Percentiles rank a stretch among this genome's conserved stretches.
Evolutionary conservation across 2,329 filamentous ascomycete species (phyloP).

Genomic region (Pleochaeta shiraiana): DNA sequence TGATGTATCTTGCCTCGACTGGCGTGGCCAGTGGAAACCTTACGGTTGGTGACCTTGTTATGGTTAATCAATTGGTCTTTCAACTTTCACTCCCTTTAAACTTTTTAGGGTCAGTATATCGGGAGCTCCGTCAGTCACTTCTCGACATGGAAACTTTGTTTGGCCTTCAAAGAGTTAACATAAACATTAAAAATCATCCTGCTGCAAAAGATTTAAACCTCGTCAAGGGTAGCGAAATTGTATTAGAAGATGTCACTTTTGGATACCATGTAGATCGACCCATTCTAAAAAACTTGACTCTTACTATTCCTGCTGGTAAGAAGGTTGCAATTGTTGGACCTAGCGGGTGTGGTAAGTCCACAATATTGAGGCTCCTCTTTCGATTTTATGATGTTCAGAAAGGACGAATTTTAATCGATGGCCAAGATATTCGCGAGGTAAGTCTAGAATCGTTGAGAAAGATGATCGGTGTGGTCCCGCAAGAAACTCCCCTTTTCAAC

Average conservation of each 20-base stretch:
- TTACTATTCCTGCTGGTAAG: constrained; percentile 87
- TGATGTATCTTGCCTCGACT: constrained; percentile 95
- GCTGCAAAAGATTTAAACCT: constrained; percentile 53
- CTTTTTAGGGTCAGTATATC: constrained; percentile 94
- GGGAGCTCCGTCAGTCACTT: constrained; percentile 81
- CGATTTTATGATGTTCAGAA: constrained; percentile 78
- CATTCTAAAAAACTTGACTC: constrained; percentile 62
- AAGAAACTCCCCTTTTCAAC: constrained; percentile 95
- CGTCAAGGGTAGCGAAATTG: constrained; percentile 64
- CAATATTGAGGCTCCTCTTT: constrained; percentile 74
- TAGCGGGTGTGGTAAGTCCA: constrained; percentile 91
- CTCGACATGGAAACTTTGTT: constrained; percentile 98
- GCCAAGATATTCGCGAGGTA: constrained; percentile 73
- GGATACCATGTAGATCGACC: constrained; percentile 74
- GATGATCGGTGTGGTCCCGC: constrained; percentile 85
- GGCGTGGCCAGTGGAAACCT: constrained; percentile 64
- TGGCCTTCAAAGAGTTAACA: constrained; percentile 90
- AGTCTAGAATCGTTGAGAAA: constrained; percentile 61
- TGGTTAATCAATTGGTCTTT: constrained; percentile 98
- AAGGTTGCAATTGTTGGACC: constrained; percentile 93
- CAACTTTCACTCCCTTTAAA: constrained; percentile 93
- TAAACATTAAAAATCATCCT: constrained; percentile 57
- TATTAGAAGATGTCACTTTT: constrained; percentile 87
- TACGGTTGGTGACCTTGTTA: constrained; percentile 89
- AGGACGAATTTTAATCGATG: constrained; percentile 77